Evolutionary conservation across 1,284 basidiomycete genomes (phyloP).

Genomic region (Ustilago tritici): DNA sequence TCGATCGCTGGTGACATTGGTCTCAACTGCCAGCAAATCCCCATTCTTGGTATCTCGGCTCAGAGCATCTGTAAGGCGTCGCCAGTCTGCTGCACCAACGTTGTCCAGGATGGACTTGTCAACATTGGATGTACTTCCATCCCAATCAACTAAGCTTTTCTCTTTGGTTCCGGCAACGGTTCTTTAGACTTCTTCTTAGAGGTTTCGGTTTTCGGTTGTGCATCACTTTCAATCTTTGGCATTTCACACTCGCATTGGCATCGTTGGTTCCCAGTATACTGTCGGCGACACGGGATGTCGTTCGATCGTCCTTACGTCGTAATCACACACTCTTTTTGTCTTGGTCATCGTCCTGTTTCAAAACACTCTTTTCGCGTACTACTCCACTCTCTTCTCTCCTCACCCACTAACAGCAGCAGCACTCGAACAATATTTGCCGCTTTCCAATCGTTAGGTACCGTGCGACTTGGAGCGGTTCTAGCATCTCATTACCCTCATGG

Average conservation of each 20-base stretch:
- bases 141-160: conserved; percentile 53
- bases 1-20: conserved; percentile 45
- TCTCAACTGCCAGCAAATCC: conserved; percentile 55
- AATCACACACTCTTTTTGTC: conserved; percentile 17
- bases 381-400: conserved; percentile 13
- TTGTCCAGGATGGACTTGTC: conserved; percentile 56
- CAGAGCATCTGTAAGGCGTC: conserved; percentile 54
- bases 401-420: conserved; percentile 35
- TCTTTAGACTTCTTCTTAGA: conserved; percentile 9
- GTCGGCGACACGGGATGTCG: conserved; percentile 42
- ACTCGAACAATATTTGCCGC: conserved; percentile 17
- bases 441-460: conserved; percentile 21
- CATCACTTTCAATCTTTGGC: conserved; percentile 7
- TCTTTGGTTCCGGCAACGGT: conserved; percentile 1
- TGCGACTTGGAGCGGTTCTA: conserved; percentile 10
- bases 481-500: conserved; percentile 10
- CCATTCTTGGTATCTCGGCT: conserved; percentile 39
- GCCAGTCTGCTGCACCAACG: conserved; percentile 57
- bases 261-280: conserved; percentile 10
- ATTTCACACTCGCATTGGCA: conserved; percentile 15
- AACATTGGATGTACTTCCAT: conserved; percentile 58
- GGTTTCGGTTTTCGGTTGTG: conserved; percentile 2
- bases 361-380: conserved; percentile 17
- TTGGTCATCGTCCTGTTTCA: conserved; percentile 28
- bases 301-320: conserved; percentile 1